These are phyloP conservation scores for Arctostaphylos glauca DNA, from an alignment of 148 eudicot species.

Conservation along the genomic window DNA sequence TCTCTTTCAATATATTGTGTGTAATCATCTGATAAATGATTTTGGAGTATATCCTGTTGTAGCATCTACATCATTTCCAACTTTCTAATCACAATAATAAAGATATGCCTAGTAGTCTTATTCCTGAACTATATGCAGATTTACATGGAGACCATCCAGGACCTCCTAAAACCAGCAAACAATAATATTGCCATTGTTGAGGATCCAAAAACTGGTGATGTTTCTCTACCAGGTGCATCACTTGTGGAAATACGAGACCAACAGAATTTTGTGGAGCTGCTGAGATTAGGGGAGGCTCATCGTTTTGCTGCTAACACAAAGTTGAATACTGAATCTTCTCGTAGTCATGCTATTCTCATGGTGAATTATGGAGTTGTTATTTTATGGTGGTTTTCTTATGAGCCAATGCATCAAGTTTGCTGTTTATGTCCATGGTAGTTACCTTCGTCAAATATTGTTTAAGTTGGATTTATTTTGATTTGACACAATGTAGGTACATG, in stretches of 20 bases:
- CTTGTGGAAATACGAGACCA: conserved; percentile 69
- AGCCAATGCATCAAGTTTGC: not conserved
- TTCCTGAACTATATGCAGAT: conserved; percentile 42
- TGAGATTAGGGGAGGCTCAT: conserved; percentile 81
- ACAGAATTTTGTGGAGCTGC: conserved; percentile 64
- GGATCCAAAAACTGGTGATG: conserved; percentile 89
- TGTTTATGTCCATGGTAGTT: not conserved
- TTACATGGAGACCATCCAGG: conserved; percentile 96
- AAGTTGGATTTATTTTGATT: conserved; percentile 11
- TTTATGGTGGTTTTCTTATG: not conserved
- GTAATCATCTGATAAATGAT: not conserved
- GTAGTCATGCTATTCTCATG: conserved; percentile 93
- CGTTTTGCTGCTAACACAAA: conserved; percentile 93
- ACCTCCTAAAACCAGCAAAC: conserved; percentile 83
- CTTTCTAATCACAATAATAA: not conserved
- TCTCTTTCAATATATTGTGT: not conserved
- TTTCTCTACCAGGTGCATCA: conserved; percentile 88
- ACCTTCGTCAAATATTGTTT: not conserved
- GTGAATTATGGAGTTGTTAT: conserved; percentile 32
- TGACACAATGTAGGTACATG: conserved; percentile 46
- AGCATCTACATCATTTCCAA: not conserved
- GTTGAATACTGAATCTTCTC: conserved; percentile 90
- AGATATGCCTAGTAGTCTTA: not conserved
- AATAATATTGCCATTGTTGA: conserved; percentile 88
- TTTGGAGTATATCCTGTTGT: conserved; percentile 2